Evolutionary conservation across 805 yeast species (phyloP).

Genomic region (Metschnikowia santaceciliae): DNA sequence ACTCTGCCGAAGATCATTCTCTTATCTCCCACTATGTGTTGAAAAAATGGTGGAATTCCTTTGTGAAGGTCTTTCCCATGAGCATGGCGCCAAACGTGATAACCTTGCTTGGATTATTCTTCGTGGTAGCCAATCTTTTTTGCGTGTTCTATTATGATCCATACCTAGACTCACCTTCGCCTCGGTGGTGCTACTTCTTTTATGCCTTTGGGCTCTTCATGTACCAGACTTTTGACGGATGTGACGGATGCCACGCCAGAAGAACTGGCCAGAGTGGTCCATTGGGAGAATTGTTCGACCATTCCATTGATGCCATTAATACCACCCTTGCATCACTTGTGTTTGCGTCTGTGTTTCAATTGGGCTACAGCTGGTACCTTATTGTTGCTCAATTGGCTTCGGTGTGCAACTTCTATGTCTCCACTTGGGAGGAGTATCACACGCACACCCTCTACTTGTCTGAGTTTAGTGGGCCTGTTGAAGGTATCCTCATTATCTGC

Average conservation of each 20-base stretch:
- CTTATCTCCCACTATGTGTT: conserved; percentile 67
- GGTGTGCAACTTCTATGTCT: conserved; percentile 75
- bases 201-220: conserved; percentile 81
- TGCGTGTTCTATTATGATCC: conserved; percentile 76
- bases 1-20: conserved; percentile 79
- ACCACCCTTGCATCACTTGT: conserved; percentile 76
- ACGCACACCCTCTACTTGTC: conserved; percentile 79
- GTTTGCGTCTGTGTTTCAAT: conserved; percentile 70
- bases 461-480: conserved; percentile 90
- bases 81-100: conserved; percentile 93
- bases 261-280: conserved; percentile 95
- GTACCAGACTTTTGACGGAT: conserved; percentile 94
- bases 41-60: conserved; percentile 77
- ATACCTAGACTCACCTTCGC: conserved; percentile 50
- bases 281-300: conserved; percentile 90
- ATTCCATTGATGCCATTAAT: conserved; percentile 69
- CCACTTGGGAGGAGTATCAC: conserved; percentile 96
- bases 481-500: conserved; percentile 72
- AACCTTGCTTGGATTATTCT: conserved; percentile 73
- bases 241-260: conserved; percentile 95
- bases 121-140: conserved; percentile 59
- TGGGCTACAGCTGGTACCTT: conserved; percentile 64
- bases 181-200: conserved; percentile 71
- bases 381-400: conserved; percentile 68
- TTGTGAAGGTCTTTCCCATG: conserved; percentile 71